Base-by-base conservation (phyloP, 345 rosid genomes). In the Pistacia vera region DNA sequence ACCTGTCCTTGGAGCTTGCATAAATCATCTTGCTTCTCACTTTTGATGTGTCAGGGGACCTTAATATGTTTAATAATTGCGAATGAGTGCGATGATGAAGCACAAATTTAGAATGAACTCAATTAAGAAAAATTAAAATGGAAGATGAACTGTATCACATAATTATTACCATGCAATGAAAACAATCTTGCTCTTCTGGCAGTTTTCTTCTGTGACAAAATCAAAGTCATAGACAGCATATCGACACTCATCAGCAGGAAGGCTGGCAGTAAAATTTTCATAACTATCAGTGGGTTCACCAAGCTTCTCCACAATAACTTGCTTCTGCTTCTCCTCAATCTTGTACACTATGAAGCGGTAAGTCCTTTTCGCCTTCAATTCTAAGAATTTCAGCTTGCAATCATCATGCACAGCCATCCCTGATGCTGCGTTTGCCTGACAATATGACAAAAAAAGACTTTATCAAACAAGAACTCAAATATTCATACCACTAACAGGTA, bases 11-110 rank as follows among this genome's bases (percentile, higher is more conserved):
- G 60, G 93, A 84, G 80, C 93, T 89, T 13, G 93, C 93, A 76
- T 89, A 89, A 65, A 89, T 89, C 93, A 89, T 89, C 86, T 89
- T 89, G 87, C 83, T 89, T 81, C 93, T 86, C 86, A 89, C 93
- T 76, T 61, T 86, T 2, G 93, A 65, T 16, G 82, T 69, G 51
- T 89, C 93, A 14, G 93, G 93, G 66, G 89, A 86, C 93, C 93
- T 89, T 86, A 72, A 78, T 0, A 38, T 33, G 77, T 17, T 57
- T 0, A 56, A 51, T 18, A 41, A 70, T n/a, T 63, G 41, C 33
- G 44, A 22, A 71, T 16, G 30, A 67, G 55, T 18, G 17, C 33
- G 63, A 63, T 9, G 54, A 20, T 56, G 8, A 52, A 63, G 41
- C 17, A 59, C 10, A 28, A n/a, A 67, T 2, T 48, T 10, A 58